phyloP scores from a whole-genome alignment of 805 yeast genomes.

The Nakazawaea ernobii region DNA sequence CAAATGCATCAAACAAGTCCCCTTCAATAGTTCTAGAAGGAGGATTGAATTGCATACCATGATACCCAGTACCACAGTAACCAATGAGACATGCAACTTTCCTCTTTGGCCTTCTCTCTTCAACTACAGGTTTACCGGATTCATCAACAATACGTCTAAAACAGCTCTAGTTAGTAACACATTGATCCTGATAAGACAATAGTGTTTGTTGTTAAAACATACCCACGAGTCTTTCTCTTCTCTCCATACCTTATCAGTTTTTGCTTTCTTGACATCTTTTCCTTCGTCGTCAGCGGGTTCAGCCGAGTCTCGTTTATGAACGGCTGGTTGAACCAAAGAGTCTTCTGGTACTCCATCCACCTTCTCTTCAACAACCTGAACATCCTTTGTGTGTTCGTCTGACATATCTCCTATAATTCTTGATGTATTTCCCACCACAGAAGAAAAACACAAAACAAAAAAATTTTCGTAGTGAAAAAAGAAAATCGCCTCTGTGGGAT shows the following conservation, averaged over 20 bases:
- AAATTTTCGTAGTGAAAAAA: not conserved
- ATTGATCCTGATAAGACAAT: conserved; percentile 13
- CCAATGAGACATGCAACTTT: conserved; percentile 91
- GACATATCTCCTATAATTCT: not conserved
- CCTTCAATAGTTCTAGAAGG: conserved; percentile 88
- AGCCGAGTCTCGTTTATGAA: conserved; percentile 10
- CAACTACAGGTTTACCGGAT: conserved; percentile 55
- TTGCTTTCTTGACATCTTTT: conserved; percentile 11
- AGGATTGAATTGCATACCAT: conserved; percentile 93
- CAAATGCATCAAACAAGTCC: conserved; percentile 76
- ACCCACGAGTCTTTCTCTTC: conserved; percentile 48
- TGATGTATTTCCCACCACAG: not conserved
- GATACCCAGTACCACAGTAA: conserved; percentile 94
- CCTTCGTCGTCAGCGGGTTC: conserved; percentile 3
- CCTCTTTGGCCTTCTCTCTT: conserved; percentile 69
- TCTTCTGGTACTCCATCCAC: conserved; percentile 1
- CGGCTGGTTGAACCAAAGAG: conserved; percentile 11
- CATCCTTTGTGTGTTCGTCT: not conserved
- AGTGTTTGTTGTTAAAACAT: conserved; percentile 28
- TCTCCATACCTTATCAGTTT: conserved; percentile 12
- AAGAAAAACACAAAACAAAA: not conserved
- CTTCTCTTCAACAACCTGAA: not conserved
- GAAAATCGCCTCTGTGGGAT: not conserved
- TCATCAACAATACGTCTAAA: conserved; percentile 47
- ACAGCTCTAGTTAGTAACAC: conserved; percentile 13